Evolutionary conservation across 345 rosid species (phyloP).

Genomic region (Limnanthes douglasii): DNA sequence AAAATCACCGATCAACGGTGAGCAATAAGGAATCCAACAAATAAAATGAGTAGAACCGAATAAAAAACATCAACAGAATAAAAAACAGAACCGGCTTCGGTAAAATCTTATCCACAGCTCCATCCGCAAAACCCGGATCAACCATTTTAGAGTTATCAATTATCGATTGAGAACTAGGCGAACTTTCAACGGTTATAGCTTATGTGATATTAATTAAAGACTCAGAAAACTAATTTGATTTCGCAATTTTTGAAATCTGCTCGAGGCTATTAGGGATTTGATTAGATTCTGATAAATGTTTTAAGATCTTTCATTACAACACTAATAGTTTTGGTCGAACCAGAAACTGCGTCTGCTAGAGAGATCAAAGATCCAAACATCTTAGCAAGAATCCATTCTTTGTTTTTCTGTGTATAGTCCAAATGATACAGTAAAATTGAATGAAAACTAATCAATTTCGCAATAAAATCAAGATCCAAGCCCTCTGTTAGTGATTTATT

Average conservation of each 20-base stretch:
- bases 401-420: too few relatives aligned
- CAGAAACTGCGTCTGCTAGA: constrained; percentile 38
- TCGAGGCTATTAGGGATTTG: constrained; percentile 55
- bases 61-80: constrained; percentile 65
- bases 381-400: constrained; percentile 33
- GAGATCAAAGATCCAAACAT: constrained; percentile 34
- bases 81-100: constrained; percentile 53
- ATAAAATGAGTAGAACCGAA: too few relatives aligned
- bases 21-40: too few relatives aligned
- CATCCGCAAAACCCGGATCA: constrained; percentile 27
- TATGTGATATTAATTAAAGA: constrained; percentile 26
- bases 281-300: constrained; percentile 46
- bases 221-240: constrained; percentile 39
- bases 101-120: constrained; percentile 45
- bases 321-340: constrained; percentile 35
- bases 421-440: too few relatives aligned
- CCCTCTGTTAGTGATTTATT: too few relatives aligned
- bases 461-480: too few relatives aligned
- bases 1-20: too few relatives aligned
- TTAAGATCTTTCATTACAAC: constrained; percentile 41
- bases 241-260: constrained; percentile 47
- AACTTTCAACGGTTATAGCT: constrained; percentile 36
- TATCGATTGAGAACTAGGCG: constrained; percentile 23
- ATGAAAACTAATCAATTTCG: too few relatives aligned
- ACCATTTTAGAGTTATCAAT: constrained; percentile 5